phyloP scores from a whole-genome alignment of 495 filamentous ascomycete genomes.

The Immersiella caudata region DNA sequence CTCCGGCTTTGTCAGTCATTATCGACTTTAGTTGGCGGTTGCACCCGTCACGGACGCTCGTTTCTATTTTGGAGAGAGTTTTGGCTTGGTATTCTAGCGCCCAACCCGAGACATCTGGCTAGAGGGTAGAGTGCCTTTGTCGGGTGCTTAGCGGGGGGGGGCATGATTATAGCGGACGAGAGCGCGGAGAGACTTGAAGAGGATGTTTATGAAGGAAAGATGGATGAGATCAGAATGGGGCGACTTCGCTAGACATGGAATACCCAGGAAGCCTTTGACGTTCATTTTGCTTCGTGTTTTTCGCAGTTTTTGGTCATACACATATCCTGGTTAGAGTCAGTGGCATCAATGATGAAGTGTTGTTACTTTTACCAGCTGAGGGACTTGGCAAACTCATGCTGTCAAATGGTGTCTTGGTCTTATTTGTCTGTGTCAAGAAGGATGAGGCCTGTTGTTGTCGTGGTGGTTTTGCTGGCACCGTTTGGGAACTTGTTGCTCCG shows the following conservation, averaged over 20 bases:
- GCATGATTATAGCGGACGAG: background rate
- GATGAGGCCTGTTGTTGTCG: too few relatives aligned
- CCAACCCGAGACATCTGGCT: background rate
- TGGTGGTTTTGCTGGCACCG: too few relatives aligned
- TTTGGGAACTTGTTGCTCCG: too few relatives aligned
- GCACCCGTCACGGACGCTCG: background rate
- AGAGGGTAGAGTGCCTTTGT: background rate
- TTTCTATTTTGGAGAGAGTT: background rate
- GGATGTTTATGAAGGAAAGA: conserved; percentile 4
- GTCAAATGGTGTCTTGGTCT: background rate
- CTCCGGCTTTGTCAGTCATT: background rate
- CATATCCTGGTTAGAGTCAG: background rate
- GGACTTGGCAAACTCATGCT: too few relatives aligned
- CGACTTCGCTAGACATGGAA: conserved; percentile 18
- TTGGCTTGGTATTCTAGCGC: background rate
- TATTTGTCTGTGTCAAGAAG: too few relatives aligned
- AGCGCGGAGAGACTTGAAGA: background rate
- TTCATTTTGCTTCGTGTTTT: conserved; percentile 12
- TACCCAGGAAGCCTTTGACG: conserved; percentile 18
- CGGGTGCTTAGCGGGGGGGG: too few relatives aligned
- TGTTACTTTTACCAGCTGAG: background rate
- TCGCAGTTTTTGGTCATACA: background rate
- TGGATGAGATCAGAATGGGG: background rate
- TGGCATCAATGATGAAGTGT: background rate
- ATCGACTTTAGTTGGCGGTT: background rate